Base-by-base conservation (phyloP, 495 filamentous ascomycete species). In the Daldinia caldariorum region DNA sequence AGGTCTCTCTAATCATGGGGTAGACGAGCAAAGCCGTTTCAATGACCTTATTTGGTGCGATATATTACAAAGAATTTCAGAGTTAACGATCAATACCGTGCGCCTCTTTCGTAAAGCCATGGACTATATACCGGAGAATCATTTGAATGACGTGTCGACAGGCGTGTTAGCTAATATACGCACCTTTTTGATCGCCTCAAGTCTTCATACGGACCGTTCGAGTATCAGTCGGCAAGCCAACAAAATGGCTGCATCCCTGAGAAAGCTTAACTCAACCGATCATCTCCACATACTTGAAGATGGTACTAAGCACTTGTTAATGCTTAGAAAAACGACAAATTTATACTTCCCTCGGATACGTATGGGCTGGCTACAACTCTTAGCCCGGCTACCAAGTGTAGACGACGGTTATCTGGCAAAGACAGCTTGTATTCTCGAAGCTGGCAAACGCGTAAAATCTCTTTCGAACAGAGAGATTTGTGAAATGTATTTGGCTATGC, bases 211-310 rank as follows among this genome's bases (percentile, higher is more conserved):
- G 1, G 41, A 26, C 3, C 62, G 26, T 22, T 50, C 57, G 29
- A 31, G 37, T 20, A 1, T 66, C 4, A 22, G 49, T 32, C 75
- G 67, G 53, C 75, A 75, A 56, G 62, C 54, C 39, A 58, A 37
- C 12, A 73, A 73, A 56, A 75, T 75, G 59, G 73, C 67, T 10
- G n/a, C 16, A 20, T n/a, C 55, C 4, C 61, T 77, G 18, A 63
- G 50, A 14, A 59, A 41, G 32, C 62, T 77, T 29, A 53, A 70
- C 20, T 13, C 20, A 26, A 38, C 39, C 37, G 55, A 63, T 7
- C 63, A 65, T 55, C 56, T 60, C 31, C 49, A 66, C 39, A 61
- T 73, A 32, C 35, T 73, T 14, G 70, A 77, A 57, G 29, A 20
- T 37, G 50, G 41, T 20, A 73, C 64, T 20, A 50, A 62, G 29